Conservation (phyloP, 2,329 filamentous ascomycete genomes). For the Ceratocystis smalleyi region DNA sequence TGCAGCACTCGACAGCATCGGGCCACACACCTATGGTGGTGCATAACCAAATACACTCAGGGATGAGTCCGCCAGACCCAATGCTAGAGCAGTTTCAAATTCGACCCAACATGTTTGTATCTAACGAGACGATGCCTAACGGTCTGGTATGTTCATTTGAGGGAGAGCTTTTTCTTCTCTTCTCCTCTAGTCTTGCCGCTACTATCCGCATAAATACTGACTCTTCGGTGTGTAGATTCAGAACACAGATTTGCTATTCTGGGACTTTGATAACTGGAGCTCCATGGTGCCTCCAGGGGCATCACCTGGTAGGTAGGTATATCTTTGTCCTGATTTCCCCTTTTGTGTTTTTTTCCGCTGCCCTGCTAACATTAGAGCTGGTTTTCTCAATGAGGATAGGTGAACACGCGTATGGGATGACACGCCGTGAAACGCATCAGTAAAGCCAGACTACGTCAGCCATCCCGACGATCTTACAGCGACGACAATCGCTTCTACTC, state of each 20-base stretch:
- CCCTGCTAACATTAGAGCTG: neutral
- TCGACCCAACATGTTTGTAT: constrained; percentile 10
- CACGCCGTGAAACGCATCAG: neutral
- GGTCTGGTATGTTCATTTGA: constrained; percentile 3
- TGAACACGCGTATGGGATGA: neutral
- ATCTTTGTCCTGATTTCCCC: neutral
- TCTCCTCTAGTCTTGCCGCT: neutral
- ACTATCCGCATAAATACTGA: neutral
- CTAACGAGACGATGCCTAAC: constrained; percentile 3
- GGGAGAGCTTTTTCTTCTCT: neutral
- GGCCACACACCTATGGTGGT: constrained; percentile 8
- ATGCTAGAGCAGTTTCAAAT: constrained; percentile 15
- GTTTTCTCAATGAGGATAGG: neutral
- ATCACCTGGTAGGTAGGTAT: constrained; percentile 8
- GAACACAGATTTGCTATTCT: constrained; percentile 12
- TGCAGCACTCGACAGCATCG: neutral
- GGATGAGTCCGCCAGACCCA: constrained; percentile 8
- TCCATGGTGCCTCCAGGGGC: constrained; percentile 16
- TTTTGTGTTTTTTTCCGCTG: neutral
- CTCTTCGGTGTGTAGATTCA: neutral
- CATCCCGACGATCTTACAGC: neutral
- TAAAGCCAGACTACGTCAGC: neutral
- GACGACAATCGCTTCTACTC: too few relatives aligned
- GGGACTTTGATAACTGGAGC: constrained; percentile 16
- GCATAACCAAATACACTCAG: constrained; percentile 7